Base-by-base conservation (phyloP, 495 filamentous ascomycete genomes). In the Chaetomium tenue region DNA sequence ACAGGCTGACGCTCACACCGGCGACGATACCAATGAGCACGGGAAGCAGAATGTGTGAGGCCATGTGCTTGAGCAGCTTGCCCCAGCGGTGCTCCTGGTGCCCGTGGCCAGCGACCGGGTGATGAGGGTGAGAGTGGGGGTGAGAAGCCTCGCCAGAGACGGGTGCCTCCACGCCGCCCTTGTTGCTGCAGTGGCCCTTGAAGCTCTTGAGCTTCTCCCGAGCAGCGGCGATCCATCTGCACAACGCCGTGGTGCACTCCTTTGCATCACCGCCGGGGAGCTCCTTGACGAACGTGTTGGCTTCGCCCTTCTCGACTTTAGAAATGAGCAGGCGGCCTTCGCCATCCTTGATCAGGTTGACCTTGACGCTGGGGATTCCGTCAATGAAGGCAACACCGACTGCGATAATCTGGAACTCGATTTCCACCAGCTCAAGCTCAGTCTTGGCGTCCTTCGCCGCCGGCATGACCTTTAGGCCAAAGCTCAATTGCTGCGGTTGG, bases 1-100 rank as follows among this genome's bases (percentile, higher is more conserved):
- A 81, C 80, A 83, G 67, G 75, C 81, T 82, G 54, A 80, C 77
- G 52, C 72, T 73, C n/a, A 85, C 74, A 66, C 83, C 83, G 58
- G 80, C 81, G 30, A 79, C 70, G 51, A 85, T 76, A 55, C 83
- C 83, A 53, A 85, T 71, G 18, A 81, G 63, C 23, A 84, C 72
- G 0, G 83, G 83, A 25, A 85, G 72, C 22, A 85, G 67, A 39
- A 85, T 79, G 64, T 83, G 79, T 11, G 77, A 71, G 44, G 74
- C 74, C 40, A 84, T 74, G 63, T 77, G 76, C 73, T 73, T 77
- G 51, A 84, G 67, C 30, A 82, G 71, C 58, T 74, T 66, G 47
- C 69, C 69, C 74, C 80, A 80, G 62, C 70, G 76, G 61, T 74
- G 73, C 56, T 75, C 61, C 23, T 68, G 72, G 22, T 56, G 66